A percentile compares a stretch with the other conserved stretches of the same genome.
phyloP scores from a whole-genome alignment of 73 alveolate genomes.

The Paramecium primaurelia region DNA sequence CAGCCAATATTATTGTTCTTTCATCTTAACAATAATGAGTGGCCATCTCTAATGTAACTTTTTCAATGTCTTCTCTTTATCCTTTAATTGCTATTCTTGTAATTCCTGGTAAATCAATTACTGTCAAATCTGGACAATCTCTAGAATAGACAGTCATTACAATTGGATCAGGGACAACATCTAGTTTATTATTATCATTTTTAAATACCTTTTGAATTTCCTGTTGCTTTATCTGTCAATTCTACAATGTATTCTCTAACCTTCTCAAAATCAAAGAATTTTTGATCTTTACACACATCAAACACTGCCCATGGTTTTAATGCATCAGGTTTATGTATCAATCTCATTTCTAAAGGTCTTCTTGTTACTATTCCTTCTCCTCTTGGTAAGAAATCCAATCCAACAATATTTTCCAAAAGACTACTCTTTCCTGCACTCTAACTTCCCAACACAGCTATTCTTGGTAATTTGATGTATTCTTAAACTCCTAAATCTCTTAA shows the following conservation, averaged over 20 bases:
- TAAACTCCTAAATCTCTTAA: constrained; percentile 97
- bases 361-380: constrained; percentile 91
- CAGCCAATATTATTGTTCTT: constrained; percentile 84
- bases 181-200: constrained; percentile 39
- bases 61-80: constrained; percentile 83
- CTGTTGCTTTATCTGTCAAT: constrained; percentile 84
- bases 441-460: constrained; percentile 72
- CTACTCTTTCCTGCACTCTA: constrained; percentile 88
- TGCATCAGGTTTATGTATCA: constrained; percentile 69
- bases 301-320: constrained; percentile 94
- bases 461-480: constrained; percentile 95
- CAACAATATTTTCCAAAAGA: constrained; percentile 96
- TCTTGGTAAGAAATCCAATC: constrained; percentile 98
- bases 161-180: constrained; percentile 79
- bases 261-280: constrained; percentile 90
- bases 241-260: constrained; percentile 81
- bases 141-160: constrained; percentile 93
- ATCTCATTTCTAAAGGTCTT: constrained; percentile 87
- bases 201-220: constrained; percentile 79
- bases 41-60: constrained; percentile 94
- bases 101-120: constrained; percentile 98
- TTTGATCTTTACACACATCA: constrained; percentile 87
- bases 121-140: constrained; percentile 97
- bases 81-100: constrained; percentile 94
- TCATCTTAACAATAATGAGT: constrained; percentile 78